Conservation (phyloP, 2,329 filamentous ascomycete species). For the Cadophora luteo-olivacea region DNA sequence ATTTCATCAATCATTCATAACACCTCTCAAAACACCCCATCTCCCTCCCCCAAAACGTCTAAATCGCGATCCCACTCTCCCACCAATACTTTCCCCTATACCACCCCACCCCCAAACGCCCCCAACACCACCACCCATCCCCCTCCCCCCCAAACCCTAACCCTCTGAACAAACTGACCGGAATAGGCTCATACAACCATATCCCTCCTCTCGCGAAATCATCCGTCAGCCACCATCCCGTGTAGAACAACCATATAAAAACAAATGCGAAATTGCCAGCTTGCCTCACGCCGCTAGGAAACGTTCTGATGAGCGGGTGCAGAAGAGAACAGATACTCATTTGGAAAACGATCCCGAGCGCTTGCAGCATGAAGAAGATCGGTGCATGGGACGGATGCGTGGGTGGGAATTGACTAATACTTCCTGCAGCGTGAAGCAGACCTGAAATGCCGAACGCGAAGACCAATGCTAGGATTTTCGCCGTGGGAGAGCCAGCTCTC, state of each 20-base stretch:
- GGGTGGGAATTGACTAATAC: conserved; percentile 65
- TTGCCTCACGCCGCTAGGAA: conserved; percentile 56
- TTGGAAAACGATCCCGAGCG: conserved; percentile 69
- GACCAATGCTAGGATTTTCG: conserved; percentile 47
- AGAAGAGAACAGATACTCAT: conserved; percentile 48
- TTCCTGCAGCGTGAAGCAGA: conserved; percentile 73
- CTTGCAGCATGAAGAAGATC: conserved; percentile 76
- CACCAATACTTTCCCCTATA: conserved; percentile 69
- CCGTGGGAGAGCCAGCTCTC: conserved; percentile 42
- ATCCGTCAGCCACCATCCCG: conserved; percentile 70
- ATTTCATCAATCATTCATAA: background rate
- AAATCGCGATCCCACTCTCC: conserved; percentile 54
- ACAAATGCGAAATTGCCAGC: conserved; percentile 67
- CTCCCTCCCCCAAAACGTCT: background rate
- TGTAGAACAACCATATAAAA: conserved; percentile 71
- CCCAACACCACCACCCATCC: conserved; percentile 74
- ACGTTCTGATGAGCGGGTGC: conserved; percentile 39
- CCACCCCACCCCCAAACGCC: conserved; percentile 56
- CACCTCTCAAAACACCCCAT: background rate
- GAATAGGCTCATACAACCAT: conserved; percentile 85
- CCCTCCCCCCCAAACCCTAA: conserved; percentile 67
- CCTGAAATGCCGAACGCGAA: conserved; percentile 72
- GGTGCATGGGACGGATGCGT: conserved; percentile 60
- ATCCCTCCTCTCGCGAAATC: conserved; percentile 77
- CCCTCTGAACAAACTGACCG: conserved; percentile 72